Evolutionary conservation across 2,329 filamentous ascomycete species (phyloP), one percentile per base, ranked within the genome.

Genomic region (Nemania serpens): DNA sequence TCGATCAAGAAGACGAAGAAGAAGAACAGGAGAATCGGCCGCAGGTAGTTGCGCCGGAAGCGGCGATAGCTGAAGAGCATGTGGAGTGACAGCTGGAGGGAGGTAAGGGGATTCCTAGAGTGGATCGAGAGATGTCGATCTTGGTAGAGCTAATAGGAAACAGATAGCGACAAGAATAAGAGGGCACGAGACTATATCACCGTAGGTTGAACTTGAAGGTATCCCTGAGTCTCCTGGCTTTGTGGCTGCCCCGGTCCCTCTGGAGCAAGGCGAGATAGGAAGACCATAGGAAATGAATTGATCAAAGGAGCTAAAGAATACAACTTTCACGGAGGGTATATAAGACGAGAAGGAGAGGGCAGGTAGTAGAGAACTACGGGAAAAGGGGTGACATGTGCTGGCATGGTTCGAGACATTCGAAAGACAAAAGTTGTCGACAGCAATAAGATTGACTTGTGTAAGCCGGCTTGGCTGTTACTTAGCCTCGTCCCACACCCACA

Each of bases 61-160:
- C 73, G 73, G 63, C 75, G 73, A 47, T 71, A 73, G 60, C 68
- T 71, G 57, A 75, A 54, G 67, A 76, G 68, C 75, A 78, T 78
- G 62, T 69, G 69, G 67, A 68, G 49, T 39, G 54, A 56, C 36
- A 47, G 49, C n/a, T 58, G 43, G 39, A 43, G 20, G 11, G 41
- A 34, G 15, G n/a, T 11, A 46, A 11, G 12, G 33, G 22, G 17
- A 7, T 29, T 29, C 25, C 25, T 29, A 29, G 25, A 36, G 41
- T 22, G 15, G 33, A 47, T 29, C 6, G 12, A 34, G 12, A 56
- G 41, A 17, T 2, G 37, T 33, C 12, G 20, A 49, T 2, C 37
- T 20, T 6, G 20, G 43, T 15, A 41, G 22, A 54, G 41, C 47
- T 37, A 43, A 20, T 10, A 34, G 20, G 45, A 53, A 13, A 36